Evolutionary conservation across 23 red algal genomes (phyloP).

Genomic region (Gracilaria gracilis): DNA sequence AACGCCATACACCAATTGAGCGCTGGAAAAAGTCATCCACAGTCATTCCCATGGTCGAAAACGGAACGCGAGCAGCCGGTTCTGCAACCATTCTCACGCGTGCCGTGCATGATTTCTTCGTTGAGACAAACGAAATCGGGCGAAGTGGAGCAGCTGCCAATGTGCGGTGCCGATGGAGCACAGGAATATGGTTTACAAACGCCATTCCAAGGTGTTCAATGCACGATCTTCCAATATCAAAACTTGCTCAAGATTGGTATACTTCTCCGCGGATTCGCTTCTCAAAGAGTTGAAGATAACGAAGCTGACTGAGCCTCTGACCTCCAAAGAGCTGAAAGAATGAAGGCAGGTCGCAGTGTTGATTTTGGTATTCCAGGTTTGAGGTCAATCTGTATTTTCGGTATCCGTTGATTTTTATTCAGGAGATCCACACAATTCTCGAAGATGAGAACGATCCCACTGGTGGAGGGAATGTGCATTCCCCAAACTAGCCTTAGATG

Average conservation of each 20-base stretch:
- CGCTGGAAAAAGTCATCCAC: conserved; percentile 75
- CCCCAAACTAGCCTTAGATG: too few species aligned
- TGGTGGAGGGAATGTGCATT: too few species aligned
- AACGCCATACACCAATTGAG: conserved; percentile 78
- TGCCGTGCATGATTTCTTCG: not conserved
- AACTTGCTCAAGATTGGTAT: not conserved
- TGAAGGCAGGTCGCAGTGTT: too few species aligned
- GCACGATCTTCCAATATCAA: not conserved
- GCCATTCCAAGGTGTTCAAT: not conserved
- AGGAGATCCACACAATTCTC: too few species aligned
- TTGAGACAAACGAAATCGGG: not conserved
- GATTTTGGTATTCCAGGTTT: too few species aligned
- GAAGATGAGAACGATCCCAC: too few species aligned
- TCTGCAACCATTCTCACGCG: conserved; percentile 30
- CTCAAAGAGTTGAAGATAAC: too few species aligned
- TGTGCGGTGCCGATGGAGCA: not conserved
- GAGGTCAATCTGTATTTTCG: too few species aligned
- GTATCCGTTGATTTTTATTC: too few species aligned
- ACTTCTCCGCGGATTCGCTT: not conserved
- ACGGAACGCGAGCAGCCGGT: conserved; percentile 3
- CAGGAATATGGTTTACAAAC: not conserved
- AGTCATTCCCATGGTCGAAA: conserved; percentile 66
- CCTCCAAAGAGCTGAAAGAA: too few species aligned
- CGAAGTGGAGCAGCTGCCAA: not conserved
- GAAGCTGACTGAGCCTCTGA: too few species aligned